phyloP scores from a whole-genome alignment of 441 rosid genomes.

The Dalechampia spathulata region DNA sequence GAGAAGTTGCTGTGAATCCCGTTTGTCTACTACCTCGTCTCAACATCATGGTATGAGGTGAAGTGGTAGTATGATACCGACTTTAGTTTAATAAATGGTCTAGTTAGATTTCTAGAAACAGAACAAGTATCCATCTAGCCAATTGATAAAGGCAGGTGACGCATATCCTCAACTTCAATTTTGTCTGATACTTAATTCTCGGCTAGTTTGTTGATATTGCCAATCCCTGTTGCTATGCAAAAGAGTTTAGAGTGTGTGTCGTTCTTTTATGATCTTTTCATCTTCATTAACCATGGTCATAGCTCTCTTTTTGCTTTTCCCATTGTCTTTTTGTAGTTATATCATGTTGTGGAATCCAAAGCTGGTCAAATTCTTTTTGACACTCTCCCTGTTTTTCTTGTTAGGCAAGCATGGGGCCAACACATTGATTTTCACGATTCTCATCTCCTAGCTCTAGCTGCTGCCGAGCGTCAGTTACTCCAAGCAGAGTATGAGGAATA shows the following conservation, averaged over 20 bases:
- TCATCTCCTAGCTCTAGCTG: conserved; percentile 49
- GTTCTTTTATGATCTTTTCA: too few species aligned
- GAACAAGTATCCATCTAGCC: neutral
- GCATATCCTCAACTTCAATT: neutral
- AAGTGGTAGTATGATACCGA: neutral
- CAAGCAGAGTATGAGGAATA: conserved; percentile 53
- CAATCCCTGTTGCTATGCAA: too few species aligned
- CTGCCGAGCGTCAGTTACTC: conserved; percentile 46
- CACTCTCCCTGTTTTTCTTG: neutral
- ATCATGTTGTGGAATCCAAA: neutral
- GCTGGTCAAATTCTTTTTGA: neutral
- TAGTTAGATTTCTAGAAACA: neutral
- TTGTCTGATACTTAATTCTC: too few species aligned
- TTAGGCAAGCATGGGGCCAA: conserved; percentile 56
- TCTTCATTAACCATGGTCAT: too few species aligned
- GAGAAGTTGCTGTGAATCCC: neutral
- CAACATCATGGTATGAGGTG: neutral
- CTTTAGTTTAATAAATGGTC: neutral
- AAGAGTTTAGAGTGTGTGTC: too few species aligned
- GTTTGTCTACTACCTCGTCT: neutral
- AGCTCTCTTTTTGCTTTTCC: neutral
- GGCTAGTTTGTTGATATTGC: too few species aligned
- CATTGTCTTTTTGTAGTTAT: neutral
- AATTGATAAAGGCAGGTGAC: neutral
- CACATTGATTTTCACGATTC: conserved; percentile 47